These are phyloP conservation scores for Helminthosporium solani DNA, from an alignment of 2,329 filamentous ascomycete genomes.

Conservation along the genomic window DNA sequence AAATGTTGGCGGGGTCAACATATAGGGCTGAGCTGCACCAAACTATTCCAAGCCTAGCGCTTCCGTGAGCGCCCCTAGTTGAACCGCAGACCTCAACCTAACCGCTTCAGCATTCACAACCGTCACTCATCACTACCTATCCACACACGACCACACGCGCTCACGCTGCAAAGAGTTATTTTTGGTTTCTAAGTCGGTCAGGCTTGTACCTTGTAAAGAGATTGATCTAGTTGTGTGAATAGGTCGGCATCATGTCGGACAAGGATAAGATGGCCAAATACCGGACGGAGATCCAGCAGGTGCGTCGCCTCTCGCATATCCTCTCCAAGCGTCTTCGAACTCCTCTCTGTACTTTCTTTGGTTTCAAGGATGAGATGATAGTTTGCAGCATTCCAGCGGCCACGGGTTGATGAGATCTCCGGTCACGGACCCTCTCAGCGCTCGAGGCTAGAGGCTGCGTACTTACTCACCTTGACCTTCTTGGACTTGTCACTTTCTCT, in stretches of 20 bases:
- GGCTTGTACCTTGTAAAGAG: neutral
- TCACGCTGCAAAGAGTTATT: neutral
- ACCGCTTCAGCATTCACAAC: slow-evolving; percentile 10
- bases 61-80: slow-evolving; percentile 12
- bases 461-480: neutral
- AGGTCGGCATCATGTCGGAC: slow-evolving; percentile 62
- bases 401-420: neutral
- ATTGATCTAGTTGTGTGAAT: neutral
- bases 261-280: slow-evolving; percentile 81
- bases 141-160: neutral
- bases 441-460: slow-evolving; percentile 4
- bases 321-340: neutral
- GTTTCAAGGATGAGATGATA: too few species aligned
- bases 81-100: slow-evolving; percentile 17
- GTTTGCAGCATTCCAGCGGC: too few species aligned
- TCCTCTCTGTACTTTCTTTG: too few species aligned
- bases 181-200: neutral
- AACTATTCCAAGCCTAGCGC: slow-evolving; percentile 16
- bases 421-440: slow-evolving; percentile 8
- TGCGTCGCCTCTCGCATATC: slow-evolving; percentile 47
- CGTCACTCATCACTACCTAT: neutral
- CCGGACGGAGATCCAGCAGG: slow-evolving; percentile 97
- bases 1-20: slow-evolving; percentile 25
- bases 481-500: neutral
- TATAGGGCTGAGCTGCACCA: slow-evolving; percentile 23